Evolutionary conservation across 2,329 filamentous ascomycete species (phyloP).

Genomic region (Ustulina deusta): DNA sequence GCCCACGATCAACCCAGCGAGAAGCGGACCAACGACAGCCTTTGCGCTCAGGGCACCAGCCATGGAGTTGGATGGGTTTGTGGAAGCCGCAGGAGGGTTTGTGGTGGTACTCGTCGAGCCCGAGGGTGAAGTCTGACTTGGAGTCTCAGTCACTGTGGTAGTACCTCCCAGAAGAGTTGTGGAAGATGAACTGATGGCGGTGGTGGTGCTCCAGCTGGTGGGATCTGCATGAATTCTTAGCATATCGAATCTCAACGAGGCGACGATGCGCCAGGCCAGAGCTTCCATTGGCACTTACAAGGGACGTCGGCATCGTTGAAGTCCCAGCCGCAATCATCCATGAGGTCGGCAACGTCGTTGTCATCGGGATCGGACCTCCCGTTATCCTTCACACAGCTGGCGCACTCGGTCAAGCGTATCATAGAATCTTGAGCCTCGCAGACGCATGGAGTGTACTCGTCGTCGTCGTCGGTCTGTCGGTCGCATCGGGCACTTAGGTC

Average conservation of each 20-base stretch:
- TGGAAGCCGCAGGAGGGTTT: neutral
- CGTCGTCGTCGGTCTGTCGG: constrained; percentile 29
- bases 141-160: constrained; percentile 24
- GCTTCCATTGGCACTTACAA: constrained; percentile 25
- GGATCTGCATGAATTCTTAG: constrained; percentile 30
- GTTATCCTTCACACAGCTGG: constrained; percentile 40
- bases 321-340: constrained; percentile 43
- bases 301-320: constrained; percentile 35
- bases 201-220: constrained; percentile 20
- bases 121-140: neutral
- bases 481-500: constrained; percentile 41
- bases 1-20: constrained; percentile 24
- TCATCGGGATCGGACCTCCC: constrained; percentile 34
- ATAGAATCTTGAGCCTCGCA: constrained; percentile 33
- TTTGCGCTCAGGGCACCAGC: constrained; percentile 27
- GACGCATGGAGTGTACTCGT: constrained; percentile 38
- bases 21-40: constrained; percentile 20
- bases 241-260: neutral
- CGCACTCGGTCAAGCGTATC: constrained; percentile 38
- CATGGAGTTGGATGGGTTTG: constrained; percentile 20
- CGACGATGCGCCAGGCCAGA: neutral
- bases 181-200: neutral
- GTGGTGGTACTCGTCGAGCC: constrained; percentile 18
- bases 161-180: neutral
- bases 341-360: constrained; percentile 43